phyloP scores from a whole-genome alignment of 192 early-diverging fungal genomes.

The Chytriomyces confervae region DNA sequence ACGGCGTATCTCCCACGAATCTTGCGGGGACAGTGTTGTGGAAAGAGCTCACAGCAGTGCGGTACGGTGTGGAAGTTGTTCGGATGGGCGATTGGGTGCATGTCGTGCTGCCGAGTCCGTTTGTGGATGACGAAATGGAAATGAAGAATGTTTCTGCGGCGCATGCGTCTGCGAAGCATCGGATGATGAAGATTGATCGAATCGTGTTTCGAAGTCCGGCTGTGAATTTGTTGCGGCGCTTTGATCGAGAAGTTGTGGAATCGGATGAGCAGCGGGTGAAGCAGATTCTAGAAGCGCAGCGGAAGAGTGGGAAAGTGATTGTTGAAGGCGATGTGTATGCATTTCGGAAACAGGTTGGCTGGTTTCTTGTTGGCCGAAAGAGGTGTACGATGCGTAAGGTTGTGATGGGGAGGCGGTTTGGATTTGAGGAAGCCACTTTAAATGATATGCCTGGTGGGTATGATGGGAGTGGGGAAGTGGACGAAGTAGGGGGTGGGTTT shows the following conservation, averaged over 20 bases:
- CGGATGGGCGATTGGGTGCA: slow-evolving; percentile 21
- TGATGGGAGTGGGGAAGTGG: slow-evolving; percentile 5
- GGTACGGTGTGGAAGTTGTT: slow-evolving; percentile 27
- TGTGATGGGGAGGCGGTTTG: slow-evolving; percentile 33
- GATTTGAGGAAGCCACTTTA: not conserved
- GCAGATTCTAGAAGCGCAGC: not conserved
- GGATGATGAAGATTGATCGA: slow-evolving; percentile 23
- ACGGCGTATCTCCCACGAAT: not conserved
- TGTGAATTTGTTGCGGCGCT: not conserved
- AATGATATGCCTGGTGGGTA: too few relatives aligned
- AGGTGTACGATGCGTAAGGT: slow-evolving; percentile 33
- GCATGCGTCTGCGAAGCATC: slow-evolving; percentile 13
- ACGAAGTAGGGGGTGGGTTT: slow-evolving; percentile 27
- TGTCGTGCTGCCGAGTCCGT: slow-evolving; percentile 27
- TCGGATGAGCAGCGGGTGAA: not conserved
- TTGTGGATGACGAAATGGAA: not conserved
- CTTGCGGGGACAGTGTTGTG: slow-evolving; percentile 5
- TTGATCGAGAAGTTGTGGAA: slow-evolving; percentile 1
- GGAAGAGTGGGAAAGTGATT: slow-evolving; percentile 19
- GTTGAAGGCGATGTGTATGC: slow-evolving; percentile 39
- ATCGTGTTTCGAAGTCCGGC: slow-evolving; percentile 23
- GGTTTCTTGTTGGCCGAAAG: slow-evolving; percentile 20
- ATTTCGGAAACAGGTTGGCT: slow-evolving; percentile 15
- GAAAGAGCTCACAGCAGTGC: slow-evolving; percentile 8
- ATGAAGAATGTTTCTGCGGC: not conserved